phyloP scores from a whole-genome alignment of 805 yeast genomes.

The Metschnikowia reukaufii region DNA sequence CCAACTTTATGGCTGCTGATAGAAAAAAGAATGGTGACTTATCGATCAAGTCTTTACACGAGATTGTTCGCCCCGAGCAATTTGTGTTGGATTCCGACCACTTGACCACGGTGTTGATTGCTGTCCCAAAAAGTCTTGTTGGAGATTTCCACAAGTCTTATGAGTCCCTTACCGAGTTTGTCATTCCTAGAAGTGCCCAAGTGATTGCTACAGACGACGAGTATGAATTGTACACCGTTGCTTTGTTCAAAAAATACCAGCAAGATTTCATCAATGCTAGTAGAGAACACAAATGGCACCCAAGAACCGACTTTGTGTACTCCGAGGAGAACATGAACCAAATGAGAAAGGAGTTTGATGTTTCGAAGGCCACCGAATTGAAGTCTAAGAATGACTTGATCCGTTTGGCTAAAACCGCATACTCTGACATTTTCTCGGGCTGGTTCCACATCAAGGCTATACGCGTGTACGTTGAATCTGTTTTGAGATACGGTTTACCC shows the following conservation, averaged over 20 bases:
- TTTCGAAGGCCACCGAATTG: conserved; percentile 72
- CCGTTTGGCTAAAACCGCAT: conserved; percentile 86
- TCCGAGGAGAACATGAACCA: conserved; percentile 72
- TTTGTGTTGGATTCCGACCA: conserved; percentile 86
- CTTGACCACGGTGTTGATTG: conserved; percentile 80
- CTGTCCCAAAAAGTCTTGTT: conserved; percentile 71
- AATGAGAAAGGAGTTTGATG: conserved; percentile 75
- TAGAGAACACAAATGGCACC: conserved; percentile 86
- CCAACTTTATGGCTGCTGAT: conserved; percentile 83
- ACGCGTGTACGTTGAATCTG: conserved; percentile 88
- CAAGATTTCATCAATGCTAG: conserved; percentile 66
- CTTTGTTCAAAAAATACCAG: conserved; percentile 79
- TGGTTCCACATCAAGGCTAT: conserved; percentile 91
- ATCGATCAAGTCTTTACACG: conserved; percentile 86
- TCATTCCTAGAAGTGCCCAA: conserved; percentile 88
- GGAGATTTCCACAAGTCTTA: conserved; percentile 65
- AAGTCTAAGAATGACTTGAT: conserved; percentile 73
- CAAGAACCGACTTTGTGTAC: conserved; percentile 82
- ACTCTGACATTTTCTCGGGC: conserved; percentile 75
- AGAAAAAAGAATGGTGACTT: conserved; percentile 92
- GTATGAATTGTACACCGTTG: conserved; percentile 69
- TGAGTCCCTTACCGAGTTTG: conserved; percentile 76
- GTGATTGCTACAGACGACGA: conserved; percentile 72
- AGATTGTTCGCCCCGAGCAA: conserved; percentile 77
- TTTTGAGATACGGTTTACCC: conserved; percentile 94